Base-by-base conservation (phyloP, 805 yeast genomes). In the Candida ficus region DNA sequence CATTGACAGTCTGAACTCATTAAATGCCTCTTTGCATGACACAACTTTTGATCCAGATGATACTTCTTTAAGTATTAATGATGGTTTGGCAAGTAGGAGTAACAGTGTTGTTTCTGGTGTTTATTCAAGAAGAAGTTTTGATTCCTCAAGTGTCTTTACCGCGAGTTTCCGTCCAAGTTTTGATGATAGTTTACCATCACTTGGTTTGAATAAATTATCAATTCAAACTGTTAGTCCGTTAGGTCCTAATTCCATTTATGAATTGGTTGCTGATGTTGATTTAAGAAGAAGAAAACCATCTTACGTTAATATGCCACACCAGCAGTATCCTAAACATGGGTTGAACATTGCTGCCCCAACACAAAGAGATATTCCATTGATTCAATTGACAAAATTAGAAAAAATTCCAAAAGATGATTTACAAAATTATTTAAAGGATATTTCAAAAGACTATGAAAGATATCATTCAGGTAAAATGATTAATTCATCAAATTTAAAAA, bases 291-390 rank as follows among this genome's bases (percentile, higher is more conserved):
- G n/a, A n/a, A n/a, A n/a, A n/a, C n/a, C n/a, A n/a, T n/a, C n/a
- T n/a, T n/a, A n/a, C n/a, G n/a, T n/a, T n/a, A n/a, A n/a, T n/a
- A n/a, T n/a, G n/a, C n/a, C n/a, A n/a, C n/a, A n/a, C n/a, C n/a
- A n/a, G n/a, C n/a, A n/a, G n/a, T n/a, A n/a, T n/a, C n/a, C n/a
- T n/a, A n/a, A n/a, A n/a, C 48, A 67, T 16, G 70, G 70, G 9
- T 59, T 75, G 25, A 72, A 71, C 48, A 56, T 83, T 20, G 66
- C 67, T 30, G 72, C 77, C 7, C 98, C 99, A 0, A 82, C 96
- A 0, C 67, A 75, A 2, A 71, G 73, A 37, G 98, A 93, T 54
- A 91, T 91, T 10, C 96, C 97, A 0, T 88, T 82, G 19, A 81
- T 88, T 10, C 78, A 73, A 35, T 65, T 91, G 29, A 66, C 82